Evolutionary conservation across 2,329 filamentous ascomycete genomes (phyloP).

Genomic region (Anthostomella pinea): DNA sequence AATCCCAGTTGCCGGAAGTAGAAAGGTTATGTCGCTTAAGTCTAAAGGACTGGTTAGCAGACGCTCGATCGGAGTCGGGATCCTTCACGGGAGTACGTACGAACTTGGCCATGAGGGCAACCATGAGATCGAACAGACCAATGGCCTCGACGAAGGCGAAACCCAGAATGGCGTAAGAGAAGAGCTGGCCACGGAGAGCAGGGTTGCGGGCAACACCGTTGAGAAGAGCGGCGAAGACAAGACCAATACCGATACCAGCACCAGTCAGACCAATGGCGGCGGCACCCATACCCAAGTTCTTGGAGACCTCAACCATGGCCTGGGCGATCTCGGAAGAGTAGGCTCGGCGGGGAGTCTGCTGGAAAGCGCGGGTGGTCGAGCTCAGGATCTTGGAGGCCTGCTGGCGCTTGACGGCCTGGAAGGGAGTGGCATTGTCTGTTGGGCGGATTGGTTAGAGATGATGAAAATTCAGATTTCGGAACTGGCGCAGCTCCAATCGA

Average conservation of each 20-base stretch:
- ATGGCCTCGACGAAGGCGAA: conserved; percentile 94
- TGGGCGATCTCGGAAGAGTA: conserved; percentile 88
- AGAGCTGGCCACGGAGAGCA: conserved; percentile 90
- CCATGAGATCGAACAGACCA: conserved; percentile 85
- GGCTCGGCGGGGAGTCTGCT: conserved; percentile 61
- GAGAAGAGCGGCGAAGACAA: conserved; percentile 88
- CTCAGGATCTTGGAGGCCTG: conserved; percentile 65
- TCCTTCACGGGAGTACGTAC: conserved; percentile 47
- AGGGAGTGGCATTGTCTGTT: conserved; percentile 53
- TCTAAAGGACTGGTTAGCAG: conserved; percentile 23
- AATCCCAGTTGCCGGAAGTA: conserved; percentile 28
- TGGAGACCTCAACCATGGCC: conserved; percentile 85
- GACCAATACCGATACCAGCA: conserved; percentile 93
- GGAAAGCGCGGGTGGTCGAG: conserved; percentile 63
- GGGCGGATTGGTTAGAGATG: conserved; percentile 11
- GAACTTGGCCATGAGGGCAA: conserved; percentile 93
- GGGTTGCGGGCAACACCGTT: conserved; percentile 92
- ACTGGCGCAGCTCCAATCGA: conserved; percentile 4
- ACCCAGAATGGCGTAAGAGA: conserved; percentile 93
- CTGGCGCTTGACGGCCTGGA: conserved; percentile 75
- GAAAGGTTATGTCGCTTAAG: conserved; percentile 31
- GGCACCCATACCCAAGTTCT: conserved; percentile 86
- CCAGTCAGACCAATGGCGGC: conserved; percentile 89
- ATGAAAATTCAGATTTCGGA: conserved; percentile 10
- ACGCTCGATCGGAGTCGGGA: neutral